phyloP scores from a whole-genome alignment of 257 asterid species.

The Mentha longifolia region DNA sequence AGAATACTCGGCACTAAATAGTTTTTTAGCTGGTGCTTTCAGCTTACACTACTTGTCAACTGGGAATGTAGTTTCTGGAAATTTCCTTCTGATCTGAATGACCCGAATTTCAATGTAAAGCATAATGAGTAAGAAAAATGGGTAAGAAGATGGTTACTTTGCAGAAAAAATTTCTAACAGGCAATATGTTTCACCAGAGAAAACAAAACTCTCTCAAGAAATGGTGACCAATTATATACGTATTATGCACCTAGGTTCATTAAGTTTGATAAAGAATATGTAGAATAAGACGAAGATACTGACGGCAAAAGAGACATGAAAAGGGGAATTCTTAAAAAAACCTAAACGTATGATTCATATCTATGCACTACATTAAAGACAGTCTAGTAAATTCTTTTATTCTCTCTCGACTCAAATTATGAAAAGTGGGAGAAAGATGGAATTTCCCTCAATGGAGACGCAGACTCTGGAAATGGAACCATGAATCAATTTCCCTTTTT shows the following conservation, averaged over 20 bases:
- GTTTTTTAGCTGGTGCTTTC: constrained; percentile 1
- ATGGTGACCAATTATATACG: neutral
- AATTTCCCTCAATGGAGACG: neutral
- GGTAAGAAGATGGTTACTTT: neutral
- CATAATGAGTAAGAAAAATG: too few relatives aligned
- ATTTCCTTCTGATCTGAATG: neutral
- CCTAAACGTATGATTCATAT: too few relatives aligned
- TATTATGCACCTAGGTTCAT: neutral
- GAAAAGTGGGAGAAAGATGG: neutral
- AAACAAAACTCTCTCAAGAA: neutral
- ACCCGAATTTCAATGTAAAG: neutral
- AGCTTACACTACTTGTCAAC: neutral
- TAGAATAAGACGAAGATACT: neutral
- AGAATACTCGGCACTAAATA: constrained; percentile 1
- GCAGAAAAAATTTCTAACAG: neutral
- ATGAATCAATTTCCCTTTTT: neutral
- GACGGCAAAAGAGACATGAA: neutral
- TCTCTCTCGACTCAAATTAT: constrained; percentile 1
- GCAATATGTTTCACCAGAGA: neutral
- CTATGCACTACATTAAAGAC: too few relatives aligned
- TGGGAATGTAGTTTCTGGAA: neutral
- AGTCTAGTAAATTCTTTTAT: too few relatives aligned
- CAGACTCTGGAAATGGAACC: neutral
- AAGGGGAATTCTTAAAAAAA: too few relatives aligned
- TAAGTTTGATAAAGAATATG: too few relatives aligned